These are phyloP conservation scores for Corynascus novoguineensis DNA, from an alignment of 495 filamentous ascomycete genomes.

Conservation along the genomic window DNA sequence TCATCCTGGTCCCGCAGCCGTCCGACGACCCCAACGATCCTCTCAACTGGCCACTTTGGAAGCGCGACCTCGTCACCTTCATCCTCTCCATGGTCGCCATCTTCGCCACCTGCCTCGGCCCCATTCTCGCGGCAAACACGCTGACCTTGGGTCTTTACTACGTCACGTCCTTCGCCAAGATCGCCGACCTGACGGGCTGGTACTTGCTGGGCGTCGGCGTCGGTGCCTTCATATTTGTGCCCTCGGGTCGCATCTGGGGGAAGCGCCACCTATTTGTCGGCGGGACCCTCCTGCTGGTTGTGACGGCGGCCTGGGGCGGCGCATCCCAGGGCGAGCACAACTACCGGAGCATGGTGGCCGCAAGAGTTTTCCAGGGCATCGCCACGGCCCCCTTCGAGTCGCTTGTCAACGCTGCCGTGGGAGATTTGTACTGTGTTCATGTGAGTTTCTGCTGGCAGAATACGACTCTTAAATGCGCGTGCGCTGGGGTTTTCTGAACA, in stretches of 20 bases:
- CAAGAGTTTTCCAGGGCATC: constrained; percentile 69
- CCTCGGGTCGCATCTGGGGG: constrained; percentile 84
- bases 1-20: constrained; percentile 75
- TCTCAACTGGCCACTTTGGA: constrained; percentile 82
- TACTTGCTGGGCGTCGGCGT: constrained; percentile 79
- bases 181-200: constrained; percentile 82
- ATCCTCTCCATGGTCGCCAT: constrained; percentile 74
- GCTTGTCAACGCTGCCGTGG: constrained; percentile 69
- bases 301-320: constrained; percentile 75
- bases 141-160: constrained; percentile 62
- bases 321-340: constrained; percentile 48
- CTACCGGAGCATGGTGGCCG: constrained; percentile 66
- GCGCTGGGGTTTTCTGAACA: neutral
- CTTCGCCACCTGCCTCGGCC: constrained; percentile 72
- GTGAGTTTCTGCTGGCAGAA: too few species aligned
- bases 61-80: constrained; percentile 72
- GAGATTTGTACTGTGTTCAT: constrained; percentile 73
- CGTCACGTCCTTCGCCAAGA: constrained; percentile 52
- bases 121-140: constrained; percentile 83
- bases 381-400: constrained; percentile 72
- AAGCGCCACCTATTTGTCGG: constrained; percentile 82
- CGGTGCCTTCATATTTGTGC: constrained; percentile 76
- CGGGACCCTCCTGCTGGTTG: constrained; percentile 68
- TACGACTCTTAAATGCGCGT: too few species aligned
- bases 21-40: constrained; percentile 79